These are phyloP conservation scores for Lipomyces spencermartinsiae DNA, from an alignment of 805 yeast species.

Conservation along the genomic window DNA sequence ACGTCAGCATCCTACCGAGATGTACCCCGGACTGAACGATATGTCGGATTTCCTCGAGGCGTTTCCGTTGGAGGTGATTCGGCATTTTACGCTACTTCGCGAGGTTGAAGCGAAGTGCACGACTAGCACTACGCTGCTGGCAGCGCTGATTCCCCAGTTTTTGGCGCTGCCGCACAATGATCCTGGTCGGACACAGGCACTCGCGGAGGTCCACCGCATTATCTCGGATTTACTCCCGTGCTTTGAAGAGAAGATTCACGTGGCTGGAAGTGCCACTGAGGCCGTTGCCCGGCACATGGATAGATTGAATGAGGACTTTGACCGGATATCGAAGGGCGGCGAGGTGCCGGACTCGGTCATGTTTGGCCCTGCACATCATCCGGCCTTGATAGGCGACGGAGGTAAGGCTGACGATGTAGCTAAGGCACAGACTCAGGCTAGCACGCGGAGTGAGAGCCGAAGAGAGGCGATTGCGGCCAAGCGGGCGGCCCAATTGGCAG, in stretches of 20 bases:
- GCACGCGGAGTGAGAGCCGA: constrained; percentile 81
- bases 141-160: constrained; percentile 58
- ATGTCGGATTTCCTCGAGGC: constrained; percentile 90
- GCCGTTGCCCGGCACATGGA: constrained; percentile 68
- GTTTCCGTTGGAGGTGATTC: constrained; percentile 78
- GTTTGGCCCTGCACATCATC: constrained; percentile 82
- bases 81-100: constrained; percentile 84
- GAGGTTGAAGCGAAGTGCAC: constrained; percentile 96
- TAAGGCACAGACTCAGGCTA: constrained; percentile 66
- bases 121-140: constrained; percentile 70
- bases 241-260: constrained; percentile 96
- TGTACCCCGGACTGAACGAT: constrained; percentile 88
- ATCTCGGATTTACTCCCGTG: constrained; percentile 83
- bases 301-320: constrained; percentile 81
- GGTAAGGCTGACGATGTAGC: constrained; percentile 50
- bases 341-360: constrained; percentile 85
- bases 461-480: constrained; percentile 93
- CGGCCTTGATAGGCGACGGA: constrained; percentile 69
- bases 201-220: constrained; percentile 50
- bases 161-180: constrained; percentile 42
- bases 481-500: constrained; percentile 58
- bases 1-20: constrained; percentile 44
- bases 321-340: constrained; percentile 66
- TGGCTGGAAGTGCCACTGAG: constrained; percentile 88
- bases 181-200: constrained; percentile 44